Evolutionary conservation across 2,329 filamentous ascomycete genomes (phyloP), one percentile per base, ranked within the genome.

Genomic region (Cladophialophora psammophila): DNA sequence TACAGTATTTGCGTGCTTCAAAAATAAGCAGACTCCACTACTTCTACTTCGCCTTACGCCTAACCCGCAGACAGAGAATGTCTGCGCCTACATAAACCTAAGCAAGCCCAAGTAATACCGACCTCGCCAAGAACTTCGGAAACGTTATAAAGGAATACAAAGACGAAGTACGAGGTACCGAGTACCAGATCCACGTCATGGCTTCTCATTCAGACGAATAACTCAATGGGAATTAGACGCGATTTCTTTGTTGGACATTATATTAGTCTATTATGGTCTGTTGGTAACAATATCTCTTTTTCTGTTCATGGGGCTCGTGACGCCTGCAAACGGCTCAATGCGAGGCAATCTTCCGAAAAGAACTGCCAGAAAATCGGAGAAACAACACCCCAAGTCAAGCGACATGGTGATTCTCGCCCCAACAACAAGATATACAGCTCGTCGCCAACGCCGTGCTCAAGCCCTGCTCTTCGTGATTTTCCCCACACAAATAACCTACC

Each of bases 241-340:
- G 18, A 50, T 26, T 18, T 20, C 35, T n/a, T 56, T 32, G 36
- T 32, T 53, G 53, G 45, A 50, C 45, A 31, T 50, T 26, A 50
- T 26, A 50, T 50, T 50, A 50, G 18, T 50, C 45, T 50, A 52
- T 60, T 36, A 38, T 52, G 4, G 26, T 61, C 38, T 32, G 56
- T 64, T 32, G 50, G 15, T 45, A 54, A n/a, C 26, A 62, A 59
- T 40, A 32, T 26, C 35, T 53, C 32, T 35, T 50, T 45, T 55
- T 26, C 34, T 56, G 32, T 26, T 65, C 63, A 12, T 56, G 48
- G 56, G 56, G 20, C 62, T 65, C 63, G 31, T 65, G 1, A 48
- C 6, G 34, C 34, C 55, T 31, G 13, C 26, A 53, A 60, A 35
- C 35, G 56, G 56, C n/a, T 45, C 9, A n/a, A 48, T 42, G n/a